These are phyloP conservation scores for Fusarium austroafricanum DNA, from an alignment of 2,329 filamentous ascomycete genomes.

Conservation along the genomic window DNA sequence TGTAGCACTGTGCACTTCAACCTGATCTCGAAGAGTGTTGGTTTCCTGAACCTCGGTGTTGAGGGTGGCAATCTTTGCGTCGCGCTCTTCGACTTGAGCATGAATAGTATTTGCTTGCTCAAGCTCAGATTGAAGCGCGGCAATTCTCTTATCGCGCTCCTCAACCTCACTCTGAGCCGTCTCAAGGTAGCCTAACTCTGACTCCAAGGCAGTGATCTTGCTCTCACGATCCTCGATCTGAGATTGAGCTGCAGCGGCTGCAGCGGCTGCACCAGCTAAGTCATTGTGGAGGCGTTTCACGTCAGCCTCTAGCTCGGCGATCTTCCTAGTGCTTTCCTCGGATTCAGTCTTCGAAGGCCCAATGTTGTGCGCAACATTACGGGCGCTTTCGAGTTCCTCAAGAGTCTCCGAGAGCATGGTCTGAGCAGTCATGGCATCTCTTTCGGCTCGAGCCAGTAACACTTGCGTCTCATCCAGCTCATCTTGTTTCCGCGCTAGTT, in stretches of 20 bases:
- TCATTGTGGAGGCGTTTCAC: slow-evolving; percentile 50
- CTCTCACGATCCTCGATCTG: slow-evolving; percentile 41
- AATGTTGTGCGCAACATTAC: slow-evolving; percentile 37
- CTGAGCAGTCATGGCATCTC: slow-evolving; percentile 55
- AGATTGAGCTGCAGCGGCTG: slow-evolving; percentile 21
- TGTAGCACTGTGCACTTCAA: slow-evolving; percentile 37
- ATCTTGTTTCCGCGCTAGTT: slow-evolving; percentile 68
- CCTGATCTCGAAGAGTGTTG: slow-evolving; percentile 21
- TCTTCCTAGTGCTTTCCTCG: slow-evolving; percentile 52
- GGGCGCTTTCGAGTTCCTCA: slow-evolving; percentile 59
- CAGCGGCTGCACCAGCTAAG: slow-evolving; percentile 25
- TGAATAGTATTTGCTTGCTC: slow-evolving; percentile 36
- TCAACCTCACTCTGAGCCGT: slow-evolving; percentile 35
- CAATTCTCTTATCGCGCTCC: slow-evolving; percentile 31
- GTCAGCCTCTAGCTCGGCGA: slow-evolving; percentile 54
- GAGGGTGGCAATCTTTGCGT: slow-evolving; percentile 29
- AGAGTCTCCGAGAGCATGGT: slow-evolving; percentile 62
- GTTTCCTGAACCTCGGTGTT: slow-evolving; percentile 35
- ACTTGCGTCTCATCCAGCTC: slow-evolving; percentile 62
- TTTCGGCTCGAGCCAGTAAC: slow-evolving; percentile 53
- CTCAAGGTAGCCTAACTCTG: slow-evolving; percentile 32
- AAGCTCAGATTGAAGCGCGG: slow-evolving; percentile 49
- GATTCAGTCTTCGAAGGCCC: slow-evolving; percentile 37
- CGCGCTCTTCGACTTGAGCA: slow-evolving; percentile 26
- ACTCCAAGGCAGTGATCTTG: slow-evolving; percentile 37